Conservation (phyloP, 148 eudicot species). For the Bassia scoparia region DNA sequence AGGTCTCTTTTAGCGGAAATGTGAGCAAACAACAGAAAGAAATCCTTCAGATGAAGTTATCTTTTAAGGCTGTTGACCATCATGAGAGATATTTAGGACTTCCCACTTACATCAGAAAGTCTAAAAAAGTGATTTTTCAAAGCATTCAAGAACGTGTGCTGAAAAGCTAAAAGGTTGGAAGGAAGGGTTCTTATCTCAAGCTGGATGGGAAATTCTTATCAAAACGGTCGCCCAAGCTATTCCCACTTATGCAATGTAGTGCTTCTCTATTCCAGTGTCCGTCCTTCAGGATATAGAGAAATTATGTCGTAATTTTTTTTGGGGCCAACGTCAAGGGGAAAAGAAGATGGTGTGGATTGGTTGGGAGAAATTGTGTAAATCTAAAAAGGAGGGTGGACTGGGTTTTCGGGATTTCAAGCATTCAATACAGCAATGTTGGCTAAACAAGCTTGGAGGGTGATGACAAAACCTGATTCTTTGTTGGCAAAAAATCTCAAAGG, state of each 20-base stretch:
- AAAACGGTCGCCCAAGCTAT: neutral
- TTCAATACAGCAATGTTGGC: neutral
- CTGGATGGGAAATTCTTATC: too few relatives aligned
- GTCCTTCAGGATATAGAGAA: neutral
- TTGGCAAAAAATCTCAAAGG: neutral
- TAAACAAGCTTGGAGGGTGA: neutral
- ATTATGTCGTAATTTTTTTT: neutral
- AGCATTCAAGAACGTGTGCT: too few relatives aligned
- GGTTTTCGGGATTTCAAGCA: neutral
- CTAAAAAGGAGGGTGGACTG: neutral
- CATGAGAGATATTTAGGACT: too few relatives aligned
- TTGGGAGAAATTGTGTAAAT: neutral
- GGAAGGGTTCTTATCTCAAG: too few relatives aligned
- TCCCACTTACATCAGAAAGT: too few relatives aligned
- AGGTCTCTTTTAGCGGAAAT: too few relatives aligned
- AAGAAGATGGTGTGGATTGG: neutral
- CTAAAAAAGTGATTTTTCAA: too few relatives aligned
- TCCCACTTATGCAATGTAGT: neutral
- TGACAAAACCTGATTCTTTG: neutral
- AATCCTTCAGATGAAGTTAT: too few relatives aligned
- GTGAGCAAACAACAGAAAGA: too few relatives aligned
- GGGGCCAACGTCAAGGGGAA: neutral
- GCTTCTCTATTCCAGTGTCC: neutral
- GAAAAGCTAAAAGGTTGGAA: too few relatives aligned
- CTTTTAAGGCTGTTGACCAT: too few relatives aligned